Conservation (phyloP, 2,329 filamentous ascomycete genomes). For the Penicillium vulpinum region DNA sequence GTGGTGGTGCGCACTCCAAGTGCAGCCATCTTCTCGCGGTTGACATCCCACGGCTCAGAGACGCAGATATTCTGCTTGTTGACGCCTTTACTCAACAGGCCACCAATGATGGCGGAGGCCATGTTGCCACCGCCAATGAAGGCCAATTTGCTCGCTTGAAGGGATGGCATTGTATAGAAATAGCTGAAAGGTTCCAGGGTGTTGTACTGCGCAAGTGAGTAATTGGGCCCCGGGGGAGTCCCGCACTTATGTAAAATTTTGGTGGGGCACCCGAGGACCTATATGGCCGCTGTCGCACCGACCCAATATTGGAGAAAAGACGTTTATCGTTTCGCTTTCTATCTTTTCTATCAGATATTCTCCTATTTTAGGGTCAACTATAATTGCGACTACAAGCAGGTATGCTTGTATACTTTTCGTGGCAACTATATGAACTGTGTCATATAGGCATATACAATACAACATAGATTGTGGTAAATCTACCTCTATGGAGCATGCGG, state of each 20-base stretch:
- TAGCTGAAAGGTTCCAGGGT: neutral
- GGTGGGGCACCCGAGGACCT: constrained; percentile 13
- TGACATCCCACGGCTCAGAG: constrained; percentile 39
- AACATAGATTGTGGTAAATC: neutral
- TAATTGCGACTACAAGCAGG: neutral
- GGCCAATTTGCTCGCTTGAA: constrained; percentile 37
- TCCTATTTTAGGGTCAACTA: neutral
- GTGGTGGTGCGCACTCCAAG: constrained; percentile 34
- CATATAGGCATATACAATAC: neutral
- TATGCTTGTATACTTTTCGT: neutral
- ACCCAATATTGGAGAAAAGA: neutral
- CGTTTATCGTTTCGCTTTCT: neutral
- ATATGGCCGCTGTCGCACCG: neutral
- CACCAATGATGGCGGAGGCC: constrained; percentile 39
- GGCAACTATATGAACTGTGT: neutral
- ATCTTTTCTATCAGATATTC: neutral
- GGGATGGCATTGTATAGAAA: constrained; percentile 25
- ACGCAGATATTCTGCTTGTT: constrained; percentile 34
- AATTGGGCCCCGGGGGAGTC: constrained; percentile 1
- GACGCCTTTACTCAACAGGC: constrained; percentile 32
- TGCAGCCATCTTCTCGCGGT: constrained; percentile 35
- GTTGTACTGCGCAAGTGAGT: neutral
- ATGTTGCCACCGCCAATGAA: constrained; percentile 42
- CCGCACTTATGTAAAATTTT: constrained; percentile 16
- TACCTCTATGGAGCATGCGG: too few relatives aligned